Base-by-base conservation (phyloP, 345 rosid species). In the Populus euphratica region DNA sequence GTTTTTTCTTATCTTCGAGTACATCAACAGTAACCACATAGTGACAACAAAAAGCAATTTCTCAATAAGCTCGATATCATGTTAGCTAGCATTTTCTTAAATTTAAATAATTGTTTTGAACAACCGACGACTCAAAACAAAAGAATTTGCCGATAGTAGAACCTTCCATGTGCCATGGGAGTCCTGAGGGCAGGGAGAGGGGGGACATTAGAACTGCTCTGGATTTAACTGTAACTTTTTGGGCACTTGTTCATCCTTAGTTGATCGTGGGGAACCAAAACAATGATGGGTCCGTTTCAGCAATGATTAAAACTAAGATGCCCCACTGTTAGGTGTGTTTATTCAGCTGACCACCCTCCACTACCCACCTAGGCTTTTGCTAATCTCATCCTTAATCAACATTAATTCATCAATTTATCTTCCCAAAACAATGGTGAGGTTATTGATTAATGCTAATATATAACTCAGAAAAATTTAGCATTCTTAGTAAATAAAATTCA, bases 191-290 rank as follows among this genome's bases (percentile, higher is more conserved):
- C 25, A 35, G 21, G 21, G 33, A 38, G 41, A 68, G 33, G 29
- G 20, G 29, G 16, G 80, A 70, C 52, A 38, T 0, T 59, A 64
- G 21, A 70, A 66, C 49, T 29, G 29, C 74, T 76, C 62, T 5
- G 33, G 76, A 73, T 69, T 25, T 5, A 54, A 76, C 8, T 25
- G 62, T 70, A 38, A 20, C 69, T 62, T 75, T 69, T n/a, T 6
- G 35, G 52, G 71, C 73, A 71, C 76, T 61, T 75, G 78, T 65
- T 77, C 76, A 77, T 79, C 63, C 73, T 76, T 41, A 35, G 73
- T n/a, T 73, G 70, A 82, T 85, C 83, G 87, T 89, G 92, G 87
- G 89, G 87, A 85, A 84, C 87, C 88, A 66, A 65, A 70, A 66
- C 85, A 83, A 87, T 90, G 52, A 86, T 83, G 87, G 44, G 65